phyloP scores from a whole-genome alignment of 2,329 filamentous ascomycete genomes.

The Endothia cerciana region DNA sequence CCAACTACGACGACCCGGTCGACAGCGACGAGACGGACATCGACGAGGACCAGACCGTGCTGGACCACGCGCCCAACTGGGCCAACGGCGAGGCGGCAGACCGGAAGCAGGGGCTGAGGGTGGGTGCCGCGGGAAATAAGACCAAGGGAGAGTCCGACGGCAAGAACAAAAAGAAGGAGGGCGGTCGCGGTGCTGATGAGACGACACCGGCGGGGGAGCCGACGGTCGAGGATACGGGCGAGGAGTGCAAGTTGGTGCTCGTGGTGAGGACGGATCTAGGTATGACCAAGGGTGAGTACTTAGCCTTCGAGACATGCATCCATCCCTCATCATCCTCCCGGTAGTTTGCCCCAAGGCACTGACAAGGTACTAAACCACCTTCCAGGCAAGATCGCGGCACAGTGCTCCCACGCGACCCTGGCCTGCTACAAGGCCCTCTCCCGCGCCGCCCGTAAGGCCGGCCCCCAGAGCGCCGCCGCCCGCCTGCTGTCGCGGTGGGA shows the following conservation, averaged over 20 bases:
- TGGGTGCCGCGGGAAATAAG: constrained; percentile 36
- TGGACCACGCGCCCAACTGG: constrained; percentile 73
- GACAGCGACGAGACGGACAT: constrained; percentile 73
- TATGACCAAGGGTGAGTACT: constrained; percentile 85
- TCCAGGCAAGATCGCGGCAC: constrained; percentile 92
- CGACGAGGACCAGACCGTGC: constrained; percentile 60
- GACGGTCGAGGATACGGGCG: constrained; percentile 47
- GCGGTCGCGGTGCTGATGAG: constrained; percentile 32
- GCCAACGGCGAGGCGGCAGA: constrained; percentile 64
- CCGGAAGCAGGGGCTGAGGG: constrained; percentile 57
- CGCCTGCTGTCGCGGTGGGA: constrained; percentile 84
- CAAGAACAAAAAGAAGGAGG: constrained; percentile 31
- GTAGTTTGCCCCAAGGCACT: neutral
- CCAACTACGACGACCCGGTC: constrained; percentile 61
- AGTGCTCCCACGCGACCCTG: constrained; percentile 93
- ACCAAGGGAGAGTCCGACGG: constrained; percentile 43
- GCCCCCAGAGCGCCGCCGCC: constrained; percentile 56
- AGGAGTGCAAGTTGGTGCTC: constrained; percentile 93
- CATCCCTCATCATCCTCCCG: neutral
- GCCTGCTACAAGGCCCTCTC: constrained; percentile 91
- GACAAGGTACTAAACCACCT: constrained; percentile 13
- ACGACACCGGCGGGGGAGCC: constrained; percentile 33
- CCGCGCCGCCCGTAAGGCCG: constrained; percentile 52
- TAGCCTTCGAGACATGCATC: neutral
- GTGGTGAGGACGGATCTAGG: constrained; percentile 92